These are phyloP conservation scores for Diaporthe australafricana DNA, from an alignment of 2,329 filamentous ascomycete genomes.

Conservation along the genomic window DNA sequence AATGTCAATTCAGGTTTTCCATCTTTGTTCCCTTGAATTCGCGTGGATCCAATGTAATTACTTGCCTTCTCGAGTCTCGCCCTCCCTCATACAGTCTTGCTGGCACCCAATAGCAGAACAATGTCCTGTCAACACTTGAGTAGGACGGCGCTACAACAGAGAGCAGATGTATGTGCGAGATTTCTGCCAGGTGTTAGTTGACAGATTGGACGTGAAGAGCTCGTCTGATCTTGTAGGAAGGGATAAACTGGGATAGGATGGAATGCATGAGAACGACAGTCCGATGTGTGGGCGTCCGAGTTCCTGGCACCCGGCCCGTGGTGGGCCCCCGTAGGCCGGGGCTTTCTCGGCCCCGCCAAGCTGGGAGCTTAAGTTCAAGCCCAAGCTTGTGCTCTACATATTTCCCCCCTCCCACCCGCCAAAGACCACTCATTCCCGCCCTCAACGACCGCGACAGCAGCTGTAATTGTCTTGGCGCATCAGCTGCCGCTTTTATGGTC, in stretches of 20 bases:
- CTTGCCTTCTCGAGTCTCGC: background rate
- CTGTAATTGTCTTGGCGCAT: background rate
- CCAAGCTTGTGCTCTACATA: background rate
- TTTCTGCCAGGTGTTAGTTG: background rate
- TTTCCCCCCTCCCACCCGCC: background rate
- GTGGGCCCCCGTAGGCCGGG: background rate
- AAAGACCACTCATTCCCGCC: background rate
- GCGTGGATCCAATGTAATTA: too few species aligned
- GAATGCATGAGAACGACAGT: background rate
- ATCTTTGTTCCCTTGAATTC: background rate
- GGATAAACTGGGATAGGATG: background rate
- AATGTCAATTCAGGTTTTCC: background rate
- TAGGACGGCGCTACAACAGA: too few species aligned
- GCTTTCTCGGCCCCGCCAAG: constrained; percentile 7
- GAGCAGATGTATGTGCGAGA: too few species aligned
- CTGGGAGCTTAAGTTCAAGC: background rate
- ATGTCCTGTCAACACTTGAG: too few species aligned
- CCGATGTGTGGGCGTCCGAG: background rate
- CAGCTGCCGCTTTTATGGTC: background rate
- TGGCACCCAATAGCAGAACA: background rate
- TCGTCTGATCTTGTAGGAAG: background rate
- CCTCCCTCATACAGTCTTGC: too few species aligned
- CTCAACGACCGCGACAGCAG: background rate
- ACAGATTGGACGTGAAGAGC: background rate
- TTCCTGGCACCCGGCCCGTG: background rate